Base-by-base conservation (phyloP, 805 yeast species). In the Zygoascus biomembranicola region DNA sequence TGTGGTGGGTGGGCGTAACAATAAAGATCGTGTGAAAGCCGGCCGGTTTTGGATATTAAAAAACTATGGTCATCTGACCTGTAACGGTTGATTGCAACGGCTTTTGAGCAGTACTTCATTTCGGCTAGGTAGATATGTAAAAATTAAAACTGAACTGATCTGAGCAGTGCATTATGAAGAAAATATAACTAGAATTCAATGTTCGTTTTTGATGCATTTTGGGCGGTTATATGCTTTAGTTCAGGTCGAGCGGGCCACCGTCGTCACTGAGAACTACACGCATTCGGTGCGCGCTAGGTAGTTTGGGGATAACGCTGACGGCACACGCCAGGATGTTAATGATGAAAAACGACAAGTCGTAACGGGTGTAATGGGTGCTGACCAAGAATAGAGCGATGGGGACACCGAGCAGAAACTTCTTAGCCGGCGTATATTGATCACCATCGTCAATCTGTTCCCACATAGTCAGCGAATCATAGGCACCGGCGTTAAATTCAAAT, bases 361-460 rank as follows among this genome's bases (percentile, higher is more conserved):
- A 92, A 65, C 82, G 84, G 16, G 95, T 80, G 68, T 90, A 94
- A 68, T 92, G 98, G 1, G 97, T 90, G 51, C 94, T 82, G 35
- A 89, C 76, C 60, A 92, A 75, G 63, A 92, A 92, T 63, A 94
- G 75, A 8, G 81, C 83, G 58, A 94, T 87, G 28, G 99, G 99
- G n/a, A 94, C 97, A 49, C 87, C 82, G 73, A 92, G 79, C 59
- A 92, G 74, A 66, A 90, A 92, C 70, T 92, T 92, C 75, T 94
- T 90, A 41, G 96, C 84, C 11, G 99, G 99, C 0, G 99, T 94
- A 68, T 90, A 92, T 69, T 90, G 95, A 66, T 90, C 97, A 55
- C 98, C 99, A 63, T 90, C 83, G 68, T 87, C 95, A 55, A 85
- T 84, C 70, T 92, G 99, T 70, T 92, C 99, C 99, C 99, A 92